phyloP scores from a whole-genome alignment of 2,329 filamentous ascomycete species.

The Beauveria brongniartii region DNA sequence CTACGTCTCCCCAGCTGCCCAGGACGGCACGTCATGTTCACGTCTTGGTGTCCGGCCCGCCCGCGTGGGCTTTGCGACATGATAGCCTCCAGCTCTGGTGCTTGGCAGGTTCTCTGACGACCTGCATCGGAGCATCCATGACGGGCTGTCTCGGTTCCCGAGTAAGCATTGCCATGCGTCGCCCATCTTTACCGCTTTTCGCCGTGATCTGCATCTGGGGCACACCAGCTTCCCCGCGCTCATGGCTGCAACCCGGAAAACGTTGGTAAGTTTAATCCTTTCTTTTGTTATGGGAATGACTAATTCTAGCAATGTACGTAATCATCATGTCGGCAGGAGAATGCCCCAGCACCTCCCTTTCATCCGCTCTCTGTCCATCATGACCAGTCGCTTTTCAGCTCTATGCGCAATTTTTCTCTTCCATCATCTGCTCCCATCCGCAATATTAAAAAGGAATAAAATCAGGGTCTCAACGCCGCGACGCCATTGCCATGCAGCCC shows the following conservation, averaged over 20 bases:
- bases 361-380: not conserved
- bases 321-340: not conserved
- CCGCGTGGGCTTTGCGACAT: not conserved
- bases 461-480: slow-evolving; percentile 30
- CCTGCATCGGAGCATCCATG: not conserved
- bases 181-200: not conserved
- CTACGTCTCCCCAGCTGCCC: not conserved
- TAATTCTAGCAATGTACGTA: slow-evolving; percentile 8
- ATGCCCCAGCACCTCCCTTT: not conserved
- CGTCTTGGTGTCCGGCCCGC: not conserved
- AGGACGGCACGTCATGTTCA: not conserved
- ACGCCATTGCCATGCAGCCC: slow-evolving; percentile 33
- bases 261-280: not conserved
- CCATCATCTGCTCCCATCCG: not conserved
- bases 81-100: not conserved
- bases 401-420: not conserved
- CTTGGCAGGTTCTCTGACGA: not conserved
- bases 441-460: slow-evolving; percentile 7
- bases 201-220: not conserved
- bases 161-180: slow-evolving; percentile 1
- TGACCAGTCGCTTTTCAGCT: not conserved
- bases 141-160: not conserved
- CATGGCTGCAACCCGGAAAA: not conserved
- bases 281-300: not conserved
- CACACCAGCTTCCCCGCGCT: not conserved